phyloP scores from a whole-genome alignment of 2,329 filamentous ascomycete species.

The Pleoardoris graminearum region DNA sequence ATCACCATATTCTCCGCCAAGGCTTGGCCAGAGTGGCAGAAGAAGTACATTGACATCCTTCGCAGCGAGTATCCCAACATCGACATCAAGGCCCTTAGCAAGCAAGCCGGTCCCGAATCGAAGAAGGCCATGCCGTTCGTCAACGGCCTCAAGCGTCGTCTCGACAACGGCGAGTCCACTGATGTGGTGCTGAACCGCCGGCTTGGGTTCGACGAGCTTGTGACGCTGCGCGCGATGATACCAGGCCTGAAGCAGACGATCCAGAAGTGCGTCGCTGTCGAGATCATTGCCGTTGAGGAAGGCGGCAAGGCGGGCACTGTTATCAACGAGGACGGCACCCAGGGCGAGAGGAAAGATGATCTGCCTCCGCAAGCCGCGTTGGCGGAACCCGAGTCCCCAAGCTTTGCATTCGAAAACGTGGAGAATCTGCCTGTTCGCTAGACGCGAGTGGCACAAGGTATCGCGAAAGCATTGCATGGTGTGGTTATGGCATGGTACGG shows the following conservation, averaged over 20 bases:
- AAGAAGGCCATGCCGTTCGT: slow-evolving; percentile 99
- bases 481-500: background rate
- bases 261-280: slow-evolving; percentile 68
- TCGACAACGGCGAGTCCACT: slow-evolving; percentile 69
- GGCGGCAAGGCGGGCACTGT: slow-evolving; percentile 67
- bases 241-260: slow-evolving; percentile 76
- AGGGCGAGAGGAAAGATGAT: slow-evolving; percentile 61
- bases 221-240: slow-evolving; percentile 76
- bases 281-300: slow-evolving; percentile 72
- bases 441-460: background rate
- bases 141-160: slow-evolving; percentile 80
- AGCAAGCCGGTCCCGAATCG: slow-evolving; percentile 81
- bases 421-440: slow-evolving; percentile 27
- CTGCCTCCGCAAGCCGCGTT: slow-evolving; percentile 66
- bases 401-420: slow-evolving; percentile 84
- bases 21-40: slow-evolving; percentile 87
- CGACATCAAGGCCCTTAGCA: slow-evolving; percentile 80
- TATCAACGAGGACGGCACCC: slow-evolving; percentile 56
- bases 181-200: slow-evolving; percentile 78
- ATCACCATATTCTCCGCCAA: slow-evolving; percentile 82
- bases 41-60: slow-evolving; percentile 58
- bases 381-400: slow-evolving; percentile 80
- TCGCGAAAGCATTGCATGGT: background rate
- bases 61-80: slow-evolving; percentile 49
- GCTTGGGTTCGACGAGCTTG: slow-evolving; percentile 82